phyloP scores from a whole-genome alignment of 73 alveolate species.

The Paramecium biaurelia region DNA sequence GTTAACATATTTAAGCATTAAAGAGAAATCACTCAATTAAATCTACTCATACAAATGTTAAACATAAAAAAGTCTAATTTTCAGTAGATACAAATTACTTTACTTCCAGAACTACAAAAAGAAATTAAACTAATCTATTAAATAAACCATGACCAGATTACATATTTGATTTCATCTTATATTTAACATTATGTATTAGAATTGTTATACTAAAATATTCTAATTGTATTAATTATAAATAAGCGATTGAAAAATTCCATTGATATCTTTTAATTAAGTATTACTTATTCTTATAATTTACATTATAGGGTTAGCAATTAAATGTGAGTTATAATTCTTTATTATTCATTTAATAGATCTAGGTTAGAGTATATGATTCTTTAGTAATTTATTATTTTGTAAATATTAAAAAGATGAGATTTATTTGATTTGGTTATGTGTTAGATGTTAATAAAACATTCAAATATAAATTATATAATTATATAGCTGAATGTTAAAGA shows the following conservation, averaged over 20 bases:
- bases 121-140: not conserved
- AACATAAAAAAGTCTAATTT: not conserved
- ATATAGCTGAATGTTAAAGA: not conserved
- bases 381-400: too few relatives aligned
- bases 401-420: not conserved
- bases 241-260: too few relatives aligned
- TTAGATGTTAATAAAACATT: not conserved
- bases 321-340: too few relatives aligned
- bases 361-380: too few relatives aligned
- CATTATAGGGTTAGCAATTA: too few relatives aligned
- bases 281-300: too few relatives aligned
- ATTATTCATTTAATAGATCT: too few relatives aligned
- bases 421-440: not conserved
- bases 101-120: not conserved
- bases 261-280: not conserved
- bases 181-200: not conserved
- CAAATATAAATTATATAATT: not conserved
- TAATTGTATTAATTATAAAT: too few relatives aligned
- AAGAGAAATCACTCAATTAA: not conserved
- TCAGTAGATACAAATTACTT: slow-evolving; percentile 27
- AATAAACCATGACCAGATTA: not conserved
- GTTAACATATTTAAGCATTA: not conserved
- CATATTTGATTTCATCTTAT: not conserved
- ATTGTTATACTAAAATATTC: not conserved
- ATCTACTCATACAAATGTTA: slow-evolving; percentile 1